A percentile compares a stretch with the other conserved stretches of the same genome.
Conservation (phyloP, 73 alveolate genomes). For the Strombidium stylifer region DNA sequence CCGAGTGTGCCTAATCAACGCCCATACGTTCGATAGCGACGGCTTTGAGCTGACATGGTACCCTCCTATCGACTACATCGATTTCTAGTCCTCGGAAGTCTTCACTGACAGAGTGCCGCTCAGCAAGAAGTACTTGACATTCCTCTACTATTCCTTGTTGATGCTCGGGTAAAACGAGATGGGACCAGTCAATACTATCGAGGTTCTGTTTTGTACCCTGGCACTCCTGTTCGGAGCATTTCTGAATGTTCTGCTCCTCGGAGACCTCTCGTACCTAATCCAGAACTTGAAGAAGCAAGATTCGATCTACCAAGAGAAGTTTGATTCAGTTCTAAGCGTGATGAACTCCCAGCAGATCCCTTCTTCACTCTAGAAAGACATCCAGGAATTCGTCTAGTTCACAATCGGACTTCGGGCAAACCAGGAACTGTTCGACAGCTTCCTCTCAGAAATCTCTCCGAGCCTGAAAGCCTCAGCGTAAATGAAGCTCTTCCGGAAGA, state of each 20-base stretch:
- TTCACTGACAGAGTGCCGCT: not conserved
- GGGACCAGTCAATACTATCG: constrained; percentile 41
- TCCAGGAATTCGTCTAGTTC: constrained; percentile 19
- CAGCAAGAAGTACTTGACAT: constrained; percentile 23
- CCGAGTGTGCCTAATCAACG: no score
- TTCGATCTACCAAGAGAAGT: constrained; percentile 22
- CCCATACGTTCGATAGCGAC: no score
- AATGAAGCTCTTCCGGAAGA: constrained; percentile 17
- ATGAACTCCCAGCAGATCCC: constrained; percentile 47
- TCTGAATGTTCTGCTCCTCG: constrained; percentile 41
- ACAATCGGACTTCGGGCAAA: constrained; percentile 33
- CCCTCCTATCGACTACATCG: no score
- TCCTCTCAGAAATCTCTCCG: constrained; percentile 47
- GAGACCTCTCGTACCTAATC: constrained; percentile 51
- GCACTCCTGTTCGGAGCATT: constrained; percentile 35
- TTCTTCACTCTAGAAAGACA: constrained; percentile 8
- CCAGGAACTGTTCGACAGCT: constrained; percentile 25
- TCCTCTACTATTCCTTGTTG: constrained; percentile 40
- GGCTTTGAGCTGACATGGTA: no score
- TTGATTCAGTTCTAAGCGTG: constrained; percentile 45
- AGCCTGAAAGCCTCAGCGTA: constrained; percentile 40
- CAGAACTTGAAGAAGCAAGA: constrained; percentile 24
- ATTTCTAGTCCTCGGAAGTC: no score
- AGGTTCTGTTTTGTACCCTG: constrained; percentile 20
- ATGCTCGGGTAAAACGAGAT: constrained; percentile 61